Base-by-base conservation (phyloP, 2,329 filamentous ascomycete genomes). In the Aspergillus piperis region DNA sequence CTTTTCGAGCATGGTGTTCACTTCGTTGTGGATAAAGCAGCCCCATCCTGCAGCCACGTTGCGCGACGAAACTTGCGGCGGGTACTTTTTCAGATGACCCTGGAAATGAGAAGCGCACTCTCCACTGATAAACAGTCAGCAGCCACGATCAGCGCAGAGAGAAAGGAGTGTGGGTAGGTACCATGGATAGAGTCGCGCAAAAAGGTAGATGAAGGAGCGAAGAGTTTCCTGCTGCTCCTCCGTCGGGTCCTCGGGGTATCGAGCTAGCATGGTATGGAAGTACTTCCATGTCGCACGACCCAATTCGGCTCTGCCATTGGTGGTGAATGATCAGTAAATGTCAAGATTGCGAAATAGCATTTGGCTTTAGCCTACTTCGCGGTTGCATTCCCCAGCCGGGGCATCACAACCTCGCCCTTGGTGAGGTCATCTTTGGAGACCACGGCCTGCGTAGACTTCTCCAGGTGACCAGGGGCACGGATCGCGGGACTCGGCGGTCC, bases 81-180 rank as follows among this genome's bases (percentile, higher is more conserved):
- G 86, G 66, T 84, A 88, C 66, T 86, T 85, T 66, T 82, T 80
- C 36, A 89, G 73, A 64, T 88, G 82, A 64, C 82, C 75, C 62
- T 85, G 82, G 71, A 89, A 89, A 70, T 89, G 86, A 62, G 81
- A 77, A 8, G 86, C 86, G 71, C 86, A 89, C 76, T 89, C 86
- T 72, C 86, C 86, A 72, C 83, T 84, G 68, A 64, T 57, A 52
- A 54, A 19, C 13, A 17, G 60, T 67, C 49, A 67, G 62, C 15
- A 36, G 8, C 11, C 10, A 23, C 38, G 13, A 23, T 5, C 10
- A 13, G 17, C 30, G 30, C 36, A 17, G 27, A 32, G 21, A 42
- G 52, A 38, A 17, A 59, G 7, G 19, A 5, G n/a, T 13, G 42
- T 50, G 23, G 10, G 49, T 47, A 27, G n/a, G 51, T 79, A 84